Percentiles rank a stretch among this genome's conserved stretches.
Conservation (phyloP, 441 rosid genomes). For the Eugenia klotzschiana region DNA sequence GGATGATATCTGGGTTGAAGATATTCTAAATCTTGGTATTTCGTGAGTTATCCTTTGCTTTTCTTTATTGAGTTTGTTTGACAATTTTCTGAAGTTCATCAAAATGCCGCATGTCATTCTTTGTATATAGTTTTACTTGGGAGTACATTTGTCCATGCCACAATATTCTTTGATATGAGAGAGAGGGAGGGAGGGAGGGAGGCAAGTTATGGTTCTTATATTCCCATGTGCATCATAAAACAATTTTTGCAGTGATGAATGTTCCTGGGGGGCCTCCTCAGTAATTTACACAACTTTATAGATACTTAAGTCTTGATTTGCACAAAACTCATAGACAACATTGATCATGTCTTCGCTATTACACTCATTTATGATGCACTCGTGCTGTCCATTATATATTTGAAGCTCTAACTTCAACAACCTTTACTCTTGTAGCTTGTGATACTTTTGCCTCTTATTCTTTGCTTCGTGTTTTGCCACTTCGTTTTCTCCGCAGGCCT, state of each 20-base stretch:
- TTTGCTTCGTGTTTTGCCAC: neutral
- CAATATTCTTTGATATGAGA: neutral
- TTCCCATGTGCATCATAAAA: neutral
- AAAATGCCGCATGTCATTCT: neutral
- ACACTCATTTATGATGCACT: neutral
- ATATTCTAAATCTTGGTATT: constrained; percentile 88
- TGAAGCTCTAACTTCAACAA: neutral
- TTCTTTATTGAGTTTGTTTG: neutral
- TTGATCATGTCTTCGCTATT: neutral
- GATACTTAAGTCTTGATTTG: neutral
- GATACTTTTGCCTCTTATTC: neutral
- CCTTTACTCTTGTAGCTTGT: neutral
- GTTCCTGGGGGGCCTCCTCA: neutral
- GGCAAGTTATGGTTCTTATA: neutral
- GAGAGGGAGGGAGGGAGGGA: neutral
- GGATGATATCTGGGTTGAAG: constrained; percentile 88
- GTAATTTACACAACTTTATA: neutral
- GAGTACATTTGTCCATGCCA: neutral
- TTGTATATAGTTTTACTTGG: neutral
- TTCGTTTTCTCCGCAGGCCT: constrained; percentile 42
- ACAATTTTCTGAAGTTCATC: neutral
- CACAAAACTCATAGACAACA: neutral
- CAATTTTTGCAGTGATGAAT: neutral
- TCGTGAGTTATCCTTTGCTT: constrained; percentile 44
- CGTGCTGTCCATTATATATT: neutral